Base-by-base conservation (phyloP, 495 filamentous ascomycete genomes). In the Penicillium dipodomyicola region DNA sequence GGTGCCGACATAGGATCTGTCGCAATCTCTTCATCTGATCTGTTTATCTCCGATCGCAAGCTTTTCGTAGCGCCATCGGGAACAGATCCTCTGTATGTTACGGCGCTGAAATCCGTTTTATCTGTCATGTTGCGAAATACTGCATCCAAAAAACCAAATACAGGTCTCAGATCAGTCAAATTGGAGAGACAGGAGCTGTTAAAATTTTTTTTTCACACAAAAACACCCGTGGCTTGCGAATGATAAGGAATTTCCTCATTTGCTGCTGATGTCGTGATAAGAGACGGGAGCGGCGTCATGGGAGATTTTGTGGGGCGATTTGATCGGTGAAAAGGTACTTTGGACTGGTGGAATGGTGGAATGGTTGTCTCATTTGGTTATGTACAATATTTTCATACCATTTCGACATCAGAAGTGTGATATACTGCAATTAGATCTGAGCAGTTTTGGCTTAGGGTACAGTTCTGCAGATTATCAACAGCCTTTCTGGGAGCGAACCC, bases 241-340 rank as follows among this genome's bases (percentile, higher is more conserved):
- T 3, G n/a, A 17, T 17, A 39, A 30, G n/a, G 22, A 27, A 40
- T 30, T 25, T 19, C 23, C 50, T 64, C 39, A 70, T 68, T 67
- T 65, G 69, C 57, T 62, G 49, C 11, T 32, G 46, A 70, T 72
- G 69, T 72, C 67, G 69, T 68, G 69, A 67, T 72, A 61, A 55
- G 61, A 22, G 37, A 30, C 42, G 37, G 35, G 40, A 22, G 49
- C 37, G 39, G 37, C 57, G 40, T 44, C 30, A 62, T 33, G 8
- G 48, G 11, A 11, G 58, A 47, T 41, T 43, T 3, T 29, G 33
- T 49, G 50, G 57, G 42, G 43, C 20, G 17, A 41, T 8, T 41
- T 3, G 3, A n/a, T 8, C 15, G n/a, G n/a, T 5, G 17, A 8
- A 9, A 40, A 32, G 30, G 10, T 14, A 30, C 29, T 30, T 29